Percentiles rank a stretch among this genome's conserved stretches.
These are phyloP conservation scores for Diaporthe vaccinii DNA, from an alignment of 2,329 filamentous ascomycete species.

Conservation along the genomic window DNA sequence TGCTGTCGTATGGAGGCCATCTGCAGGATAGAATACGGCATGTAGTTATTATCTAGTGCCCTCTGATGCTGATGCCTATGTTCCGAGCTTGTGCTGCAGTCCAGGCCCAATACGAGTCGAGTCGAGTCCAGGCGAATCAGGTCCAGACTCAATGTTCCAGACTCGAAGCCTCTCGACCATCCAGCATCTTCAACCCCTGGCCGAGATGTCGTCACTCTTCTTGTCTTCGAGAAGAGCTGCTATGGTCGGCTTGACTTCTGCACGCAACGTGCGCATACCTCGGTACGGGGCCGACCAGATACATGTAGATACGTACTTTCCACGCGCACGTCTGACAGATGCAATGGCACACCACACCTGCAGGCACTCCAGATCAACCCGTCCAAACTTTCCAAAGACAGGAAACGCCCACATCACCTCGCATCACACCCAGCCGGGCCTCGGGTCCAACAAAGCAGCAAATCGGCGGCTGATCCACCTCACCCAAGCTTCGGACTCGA, in stretches of 20 bases:
- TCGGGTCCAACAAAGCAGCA: slow-evolving; percentile 24
- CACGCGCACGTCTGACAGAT: slow-evolving; percentile 13
- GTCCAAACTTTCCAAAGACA: slow-evolving; percentile 2
- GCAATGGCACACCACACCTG: slow-evolving; percentile 20
- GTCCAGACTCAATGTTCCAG: neutral
- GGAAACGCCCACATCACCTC: neutral
- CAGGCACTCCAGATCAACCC: slow-evolving; percentile 24
- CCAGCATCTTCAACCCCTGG: slow-evolving; percentile 1
- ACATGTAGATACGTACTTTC: slow-evolving; percentile 2
- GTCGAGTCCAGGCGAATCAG: neutral
- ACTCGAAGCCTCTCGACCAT: neutral
- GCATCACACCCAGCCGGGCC: slow-evolving; percentile 8
- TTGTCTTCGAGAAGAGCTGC: neutral
- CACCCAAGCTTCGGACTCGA: slow-evolving; percentile 12
- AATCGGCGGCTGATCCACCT: slow-evolving; percentile 10
- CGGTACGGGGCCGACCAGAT: neutral
- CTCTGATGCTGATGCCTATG: neutral
- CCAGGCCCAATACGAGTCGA: slow-evolving; percentile 14
- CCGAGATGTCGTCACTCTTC: slow-evolving; percentile 13
- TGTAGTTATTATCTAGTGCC: slow-evolving; percentile 18
- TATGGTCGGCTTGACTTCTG: neutral
- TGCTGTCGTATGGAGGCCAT: neutral
- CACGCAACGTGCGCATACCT: neutral
- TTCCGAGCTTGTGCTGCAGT: slow-evolving; percentile 8
- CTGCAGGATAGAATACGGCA: slow-evolving; percentile 8